Base-by-base conservation (phyloP, 371 early-diverging fungal species). In the Gilbertella persicaria region DNA sequence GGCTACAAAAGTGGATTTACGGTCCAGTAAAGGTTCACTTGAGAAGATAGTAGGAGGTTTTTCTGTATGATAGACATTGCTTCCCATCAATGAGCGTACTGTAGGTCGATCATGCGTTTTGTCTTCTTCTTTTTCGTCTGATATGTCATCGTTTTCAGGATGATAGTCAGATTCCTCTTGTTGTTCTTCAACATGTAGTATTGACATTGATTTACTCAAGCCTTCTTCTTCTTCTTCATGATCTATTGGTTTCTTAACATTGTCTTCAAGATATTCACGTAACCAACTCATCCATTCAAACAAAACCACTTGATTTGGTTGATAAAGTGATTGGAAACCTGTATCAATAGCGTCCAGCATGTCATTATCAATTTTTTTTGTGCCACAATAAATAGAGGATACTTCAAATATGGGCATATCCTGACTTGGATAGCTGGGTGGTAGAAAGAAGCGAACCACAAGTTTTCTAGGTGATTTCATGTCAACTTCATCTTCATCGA, bases 1-100 rank as follows among this genome's bases (percentile, higher is more conserved):
- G 0, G 91, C 95, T 1, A 93, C 74, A 77, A 96, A 96, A 1
- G 87, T 75, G 10, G 89, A 89, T 66, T 91, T 92, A 25, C 93
- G 87, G 66, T 93, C 92, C n/a, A 87, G 74, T 9, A 93, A 55
- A 2, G 84, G 73, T n/a, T 67, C 62, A 19, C 59, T 68, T 23
- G 71, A 81, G 52, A 64, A 75, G 30, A 73, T 70, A n/a, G 44
- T 49, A 41, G 73, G 73, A 29, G 54, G 58, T n/a, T 36, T 51
- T 23, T 57, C 66, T 16, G 16, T 50, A 29, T 36, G 38, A n/a
- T 42, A 53, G 9, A 7, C 21, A 17, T 60, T 16, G 26, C 52
- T 20, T 21, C 39, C 46, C 53, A 58, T 58, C 1, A 63, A 39
- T 13, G 60, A 46, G 17, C 63, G 48, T n/a, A 62, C 56, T 23